Base-by-base conservation (phyloP, 2,329 filamentous ascomycete species). In the Aotearoamyces nothofagi region DNA sequence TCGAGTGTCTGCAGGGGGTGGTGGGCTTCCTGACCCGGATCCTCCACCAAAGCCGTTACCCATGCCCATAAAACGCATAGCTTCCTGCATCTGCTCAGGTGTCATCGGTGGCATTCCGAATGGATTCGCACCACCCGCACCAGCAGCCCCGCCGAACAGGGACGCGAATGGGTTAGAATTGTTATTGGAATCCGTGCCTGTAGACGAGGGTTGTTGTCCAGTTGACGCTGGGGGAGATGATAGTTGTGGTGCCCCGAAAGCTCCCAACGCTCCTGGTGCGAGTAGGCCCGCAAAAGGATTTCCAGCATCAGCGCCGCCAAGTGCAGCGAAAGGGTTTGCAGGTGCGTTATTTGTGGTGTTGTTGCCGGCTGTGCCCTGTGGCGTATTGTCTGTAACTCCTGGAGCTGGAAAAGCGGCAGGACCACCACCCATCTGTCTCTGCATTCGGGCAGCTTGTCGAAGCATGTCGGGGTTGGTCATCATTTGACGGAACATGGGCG, bases 401-500 rank as follows among this genome's bases (percentile, higher is more conserved):
- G 90, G 90, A 27, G 87, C 87, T 9, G 90, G 86, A 50, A 98
- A 96, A 4, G 70, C 61, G 23, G 56, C 58, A 33, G 54, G 58
- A 34, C 54, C 61, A 31, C 49, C 52, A 24, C 60, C 65, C 56
- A 77, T 63, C 58, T 75, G 69, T 33, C 79, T 66, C 49, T 86
- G 78, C 72, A 96, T 78, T 36, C 82, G 73, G 45, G 82, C 70
- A 44, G 86, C 82, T 51, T 80, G 74, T 33, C 83, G 66, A 39
- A 98, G 69, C 43, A 83, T 73, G 24, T 83, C 71, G 4, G 90
- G 90, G 48, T 92, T 84, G 37, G 83, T 87, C 66, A 98, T 77
- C 79, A 96, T 90, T 29, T 79, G 68, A 45, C 90, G 71, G 57
- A 96, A 84, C 38, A 84, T 69, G 0, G 86, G 86, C 14, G 86